Evolutionary conservation across 768 basidiomycete species (phyloP), one percentile per base, ranked within the genome.

Genomic region (Suillus alpinus): DNA sequence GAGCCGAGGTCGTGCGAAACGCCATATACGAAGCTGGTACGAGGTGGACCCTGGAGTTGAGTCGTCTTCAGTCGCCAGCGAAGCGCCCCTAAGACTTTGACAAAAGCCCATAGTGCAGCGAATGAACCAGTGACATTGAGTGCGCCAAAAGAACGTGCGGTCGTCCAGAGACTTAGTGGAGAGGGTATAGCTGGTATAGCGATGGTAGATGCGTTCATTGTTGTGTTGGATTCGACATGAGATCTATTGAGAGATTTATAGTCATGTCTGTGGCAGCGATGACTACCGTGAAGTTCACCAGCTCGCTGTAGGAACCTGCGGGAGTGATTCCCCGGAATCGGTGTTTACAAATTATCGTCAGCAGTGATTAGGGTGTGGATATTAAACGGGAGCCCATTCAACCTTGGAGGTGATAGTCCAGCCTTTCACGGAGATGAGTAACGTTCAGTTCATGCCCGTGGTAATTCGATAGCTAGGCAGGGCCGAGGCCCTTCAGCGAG

Each of bases 11-110:
- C 58, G 26, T 60, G 63, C 7, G 60, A 60, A 2, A 67, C 61
- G 1, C 69, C 70, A 12, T 60, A 72, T 13, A 67, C 12, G 14
- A 68, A 56, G 31, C 64, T 64, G 12, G 55, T 41, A 9, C 61
- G 65, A 4, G 65, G 63, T 32, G 70, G 70, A 13, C 70, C 70
- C 41, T 34, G 41, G 1, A 71, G 62, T 14, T 40, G 32, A 0
- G 68, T 69, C 0, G 67, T 68, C 12, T 37, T 62, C 7, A 62
- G 4, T 14, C 39, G 36, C 40, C 50, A 36, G 18, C 61, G 62
- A 2, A 56, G n/a, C 12, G 58, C 9, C 9, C 56, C 60, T 2
- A 34, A 2, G 16, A 60, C 16, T 34, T 61, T 66, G 41, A 67
- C 9, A 18, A 66, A 2, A 1, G 44, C 58, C 57, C 44, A 62